Base-by-base conservation (phyloP, 352 stramenopile genomes). In the Globisporangium takayamanum region DNA sequence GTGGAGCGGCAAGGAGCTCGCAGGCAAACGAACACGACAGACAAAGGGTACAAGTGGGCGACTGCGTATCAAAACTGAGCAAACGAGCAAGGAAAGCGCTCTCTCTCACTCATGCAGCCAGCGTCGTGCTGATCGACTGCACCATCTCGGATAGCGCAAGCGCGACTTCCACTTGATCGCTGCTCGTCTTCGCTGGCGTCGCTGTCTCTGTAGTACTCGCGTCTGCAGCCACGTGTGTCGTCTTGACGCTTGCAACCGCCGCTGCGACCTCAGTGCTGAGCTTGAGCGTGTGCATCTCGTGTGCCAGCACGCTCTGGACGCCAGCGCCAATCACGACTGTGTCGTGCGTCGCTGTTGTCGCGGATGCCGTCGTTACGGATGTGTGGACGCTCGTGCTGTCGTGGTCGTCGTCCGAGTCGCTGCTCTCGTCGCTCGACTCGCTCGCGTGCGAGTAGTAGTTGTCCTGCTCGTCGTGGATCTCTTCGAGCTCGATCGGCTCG, bases 401-500 rank as follows among this genome's bases (percentile, higher is more conserved):
- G 41, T 58, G 39, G 8, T 58, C 57, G 28, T 63, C 57, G 20
- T 63, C 57, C 7, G 55, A 54, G 15, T 49, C 50, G 50, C 50
- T 55, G 46, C 28, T 41, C 41, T 63, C 50, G 42, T 63, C 57
- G 18, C 57, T 63, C 28, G 57, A 46, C 5, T 63, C 57, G 42
- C 57, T 56, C 28, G 30, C 22, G 57, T 63, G 50, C 41, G 50
- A 53, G 57, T 63, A 63, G 33, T 42, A 63, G 30, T 63, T 63
- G 50, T 63, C 57, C 22, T 63, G 57, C 50, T 63, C 57, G 41
- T 63, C 57, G 50, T 63, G 57, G 50, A 63, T 63, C 51, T 63
- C 57, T 14, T 63, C 57, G 28, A 63, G 57, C 30, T 57, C n/a
- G 22, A 58, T 33, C 15, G 15, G n/a, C 41, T 33, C 49, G 11